Conservation (phyloP, 345 rosid genomes). For the Boechera retrofracta region DNA sequence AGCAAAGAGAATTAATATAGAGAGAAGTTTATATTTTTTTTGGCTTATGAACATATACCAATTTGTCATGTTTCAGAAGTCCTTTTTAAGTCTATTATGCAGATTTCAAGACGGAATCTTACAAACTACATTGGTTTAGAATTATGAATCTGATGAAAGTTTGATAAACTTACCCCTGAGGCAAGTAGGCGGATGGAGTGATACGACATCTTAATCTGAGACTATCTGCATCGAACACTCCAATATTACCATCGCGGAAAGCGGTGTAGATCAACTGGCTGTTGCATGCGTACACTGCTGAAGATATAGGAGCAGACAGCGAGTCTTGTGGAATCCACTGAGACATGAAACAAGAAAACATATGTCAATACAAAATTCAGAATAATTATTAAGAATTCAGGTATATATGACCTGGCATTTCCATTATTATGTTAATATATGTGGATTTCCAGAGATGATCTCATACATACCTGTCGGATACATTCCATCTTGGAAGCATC, state of each 20-base stretch:
- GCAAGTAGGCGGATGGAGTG: constrained; percentile 64
- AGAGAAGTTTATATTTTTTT: background rate
- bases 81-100: background rate
- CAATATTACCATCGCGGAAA: constrained; percentile 73
- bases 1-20: constrained; percentile 6
- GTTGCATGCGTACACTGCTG: constrained; percentile 77
- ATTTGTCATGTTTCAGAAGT: background rate
- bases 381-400: background rate
- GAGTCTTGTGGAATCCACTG: constrained; percentile 88
- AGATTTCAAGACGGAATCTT: constrained; percentile 9
- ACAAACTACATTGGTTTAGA: background rate
- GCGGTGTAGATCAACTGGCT: constrained; percentile 77
- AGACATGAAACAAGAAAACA: constrained; percentile 34
- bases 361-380: background rate
- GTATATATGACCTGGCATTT: background rate
- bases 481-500: constrained; percentile 89
- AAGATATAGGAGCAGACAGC: constrained; percentile 71
- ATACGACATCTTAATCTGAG: constrained; percentile 76
- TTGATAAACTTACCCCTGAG: constrained; percentile 56
- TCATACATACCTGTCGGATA: constrained; percentile 58
- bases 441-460: constrained; percentile 55
- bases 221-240: constrained; percentile 76
- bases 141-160: constrained; percentile 13
- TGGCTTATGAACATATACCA: background rate
- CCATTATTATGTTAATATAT: background rate